Base-by-base conservation (phyloP, 164 flowering plant genomes). In the Magnolia officinalis region DNA sequence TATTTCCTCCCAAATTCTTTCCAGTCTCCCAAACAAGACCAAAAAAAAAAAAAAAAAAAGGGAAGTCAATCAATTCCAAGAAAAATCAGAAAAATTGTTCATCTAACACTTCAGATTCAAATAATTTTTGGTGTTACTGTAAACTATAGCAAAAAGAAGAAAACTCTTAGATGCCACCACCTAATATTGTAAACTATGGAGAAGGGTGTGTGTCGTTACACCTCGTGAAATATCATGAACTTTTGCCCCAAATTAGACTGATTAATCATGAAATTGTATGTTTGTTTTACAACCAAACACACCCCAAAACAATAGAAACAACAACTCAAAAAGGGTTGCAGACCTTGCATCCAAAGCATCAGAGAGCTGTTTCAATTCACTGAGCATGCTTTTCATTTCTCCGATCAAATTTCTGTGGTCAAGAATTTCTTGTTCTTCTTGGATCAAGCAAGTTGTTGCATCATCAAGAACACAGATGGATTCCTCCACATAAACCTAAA, bases 401-500 rank as follows among this genome's bases (percentile, higher is more conserved):
- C 21, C 67, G 31, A 49, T 26, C 6, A 78, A n/a, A 58, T 23
- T 26, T 26, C 29, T 69, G 6, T 5, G 50, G 66, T 55, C 18
- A 37, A 37, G 45, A 69, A 29, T 52, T 1, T 9, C 76, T 45
- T 8, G 50, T 21, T 31, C 26, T 6, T 67, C 73, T 21, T 26
- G 58, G 18, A 23, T 61, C 19, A 63, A 67, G 23, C 26, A 20
- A 24, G 11, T 29, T 11, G 51, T 55, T 16, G 78, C 80, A 23
- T 74, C 74, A 74, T 70, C 76, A 70, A 82, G 76, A 67, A 77
- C 61, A 18, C 19, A n/a, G 67, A 83, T 75, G 26, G 9, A 14
- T 67, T 70, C 73, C 45, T 82, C 77, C 50, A 81, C 63, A n/a
- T 75, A 51, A 65, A 75, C 58, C 87, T 85, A 71, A 50, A 76